Evolutionary conservation across 768 basidiomycete species (phyloP), one percentile per base, ranked within the genome.

Genomic region (Chalciporus pseudorubinellus): DNA sequence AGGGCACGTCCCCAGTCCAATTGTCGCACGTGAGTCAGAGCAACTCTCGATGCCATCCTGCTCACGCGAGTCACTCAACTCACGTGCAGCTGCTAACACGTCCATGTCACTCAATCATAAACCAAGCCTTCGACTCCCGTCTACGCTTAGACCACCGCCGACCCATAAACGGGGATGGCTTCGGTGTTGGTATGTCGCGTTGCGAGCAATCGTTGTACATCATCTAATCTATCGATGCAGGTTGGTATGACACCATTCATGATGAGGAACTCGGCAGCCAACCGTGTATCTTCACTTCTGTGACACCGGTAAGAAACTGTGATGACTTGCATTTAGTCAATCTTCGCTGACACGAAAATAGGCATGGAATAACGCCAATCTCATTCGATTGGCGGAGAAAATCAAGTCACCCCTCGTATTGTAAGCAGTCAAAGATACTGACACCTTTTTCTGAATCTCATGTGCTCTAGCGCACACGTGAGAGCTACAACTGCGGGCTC

Each of bases 361-460:
- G 89, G 97, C 94, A 7, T 98, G 97, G 95, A 95, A 94, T 63
- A 97, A 98, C 63, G 81, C 86, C 21, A 98, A 99, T 66, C 78
- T 99, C 39, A 82, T 81, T n/a, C 82, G 97, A 14, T 71, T 99
- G 26, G 95, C 97, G 1, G 95, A 98, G 71, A 98, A 98, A 74
- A 95, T 95, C 71, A 91, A 94, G 67, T 94, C 91, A 1, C 92
- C 93, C 2, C 77, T 99, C 34, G 92, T 98, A 48, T 99, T 98
- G 90, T 90, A 66, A 64, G 85, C 74, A 50, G 39, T 41, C 19
- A 19, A 26, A 40, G 19, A 33, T 49, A 21, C 28, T 38, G 20
- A 22, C 43, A 12, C 33, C 28, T 14, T 48, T 20, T 31, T 20
- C 22, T 21, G 45, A 34, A 22, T 41, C 50, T 50, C 20, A 55